Evolutionary conservation across 768 basidiomycete genomes (phyloP).

Genomic region (Termitomyces sp.): DNA sequence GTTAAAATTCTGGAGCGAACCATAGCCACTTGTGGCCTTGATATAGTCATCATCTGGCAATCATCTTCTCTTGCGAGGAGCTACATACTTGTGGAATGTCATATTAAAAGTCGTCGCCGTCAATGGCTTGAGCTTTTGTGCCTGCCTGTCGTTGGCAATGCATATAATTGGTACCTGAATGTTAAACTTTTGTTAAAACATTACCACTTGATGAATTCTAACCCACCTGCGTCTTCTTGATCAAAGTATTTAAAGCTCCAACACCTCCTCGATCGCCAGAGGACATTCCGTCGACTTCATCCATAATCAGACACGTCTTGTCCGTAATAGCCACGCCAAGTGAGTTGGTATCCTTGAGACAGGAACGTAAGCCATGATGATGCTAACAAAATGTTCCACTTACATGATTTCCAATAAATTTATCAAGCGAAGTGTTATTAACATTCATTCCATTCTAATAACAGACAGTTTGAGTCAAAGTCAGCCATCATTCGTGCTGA

Average conservation of each 20-base stretch:
- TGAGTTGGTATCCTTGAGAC: constrained; percentile 49
- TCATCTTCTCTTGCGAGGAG: not conserved
- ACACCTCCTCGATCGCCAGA: constrained; percentile 96
- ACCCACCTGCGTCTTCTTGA: constrained; percentile 84
- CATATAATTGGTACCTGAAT: constrained; percentile 91
- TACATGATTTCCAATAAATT: constrained; percentile 66
- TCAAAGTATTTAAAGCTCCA: constrained; percentile 85
- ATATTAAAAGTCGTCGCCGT: constrained; percentile 65
- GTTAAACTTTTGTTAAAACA: not conserved
- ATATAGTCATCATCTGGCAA: not conserved
- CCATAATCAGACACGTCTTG: constrained; percentile 91
- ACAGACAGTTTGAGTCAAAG: not conserved
- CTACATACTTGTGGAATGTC: constrained; percentile 66
- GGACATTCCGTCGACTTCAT: constrained; percentile 99
- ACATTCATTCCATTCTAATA: constrained; percentile 82
- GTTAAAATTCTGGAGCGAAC: constrained; percentile 86
- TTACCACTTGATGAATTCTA: not conserved
- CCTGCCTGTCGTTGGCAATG: constrained; percentile 86
- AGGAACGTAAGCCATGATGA: not conserved
- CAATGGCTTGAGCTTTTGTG: constrained; percentile 91
- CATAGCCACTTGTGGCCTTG: constrained; percentile 68
- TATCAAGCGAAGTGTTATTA: constrained; percentile 83
- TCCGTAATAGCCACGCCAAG: constrained; percentile 72
- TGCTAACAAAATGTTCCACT: constrained; percentile 8
- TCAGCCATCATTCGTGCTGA: not conserved